phyloP scores from a whole-genome alignment of 352 stramenopile genomes.

The Lagenidium giganteum region DNA sequence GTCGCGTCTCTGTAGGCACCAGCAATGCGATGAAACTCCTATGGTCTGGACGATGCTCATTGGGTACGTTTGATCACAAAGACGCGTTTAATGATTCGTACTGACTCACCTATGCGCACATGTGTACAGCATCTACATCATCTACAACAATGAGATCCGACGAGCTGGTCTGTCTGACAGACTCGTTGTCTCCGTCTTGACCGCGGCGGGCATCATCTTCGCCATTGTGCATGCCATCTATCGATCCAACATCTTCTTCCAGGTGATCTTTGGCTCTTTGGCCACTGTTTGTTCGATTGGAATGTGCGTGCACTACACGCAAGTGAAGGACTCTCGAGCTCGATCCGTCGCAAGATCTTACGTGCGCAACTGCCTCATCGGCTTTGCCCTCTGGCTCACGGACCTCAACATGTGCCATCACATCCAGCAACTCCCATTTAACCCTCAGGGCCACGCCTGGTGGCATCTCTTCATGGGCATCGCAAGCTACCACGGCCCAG shows the following conservation, averaged over 20 bases:
- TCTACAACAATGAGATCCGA: constrained; percentile 58
- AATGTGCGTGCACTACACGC: constrained; percentile 39
- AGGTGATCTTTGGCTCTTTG: constrained; percentile 49
- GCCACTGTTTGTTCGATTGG: constrained; percentile 30
- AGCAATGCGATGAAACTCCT: constrained; percentile 72
- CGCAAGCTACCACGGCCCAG: constrained; percentile 51
- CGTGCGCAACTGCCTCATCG: constrained; percentile 44
- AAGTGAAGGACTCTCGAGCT: constrained; percentile 34
- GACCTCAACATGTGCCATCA: constrained; percentile 63
- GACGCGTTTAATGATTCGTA: too few species aligned
- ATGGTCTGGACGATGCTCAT: constrained; percentile 72
- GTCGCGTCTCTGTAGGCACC: constrained; percentile 25
- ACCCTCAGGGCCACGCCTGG: constrained; percentile 64
- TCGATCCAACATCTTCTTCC: constrained; percentile 59
- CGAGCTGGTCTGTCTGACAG: constrained; percentile 27
- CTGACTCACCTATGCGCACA: too few species aligned
- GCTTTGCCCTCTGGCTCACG: constrained; percentile 53
- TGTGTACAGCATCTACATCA: constrained; percentile 64
- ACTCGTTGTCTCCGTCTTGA: constrained; percentile 33
- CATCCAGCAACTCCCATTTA: constrained; percentile 44
- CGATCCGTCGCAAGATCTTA: constrained; percentile 46
- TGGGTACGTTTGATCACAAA: constrained; percentile 20
- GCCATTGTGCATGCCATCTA: constrained; percentile 59
- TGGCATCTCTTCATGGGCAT: constrained; percentile 80
- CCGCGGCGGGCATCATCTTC: constrained; percentile 38